A percentile compares a stretch with the other conserved stretches of the same genome.
Evolutionary conservation across 2,329 filamentous ascomycete genomes (phyloP).

Genomic region (Sphaerostilbella broomeana): DNA sequence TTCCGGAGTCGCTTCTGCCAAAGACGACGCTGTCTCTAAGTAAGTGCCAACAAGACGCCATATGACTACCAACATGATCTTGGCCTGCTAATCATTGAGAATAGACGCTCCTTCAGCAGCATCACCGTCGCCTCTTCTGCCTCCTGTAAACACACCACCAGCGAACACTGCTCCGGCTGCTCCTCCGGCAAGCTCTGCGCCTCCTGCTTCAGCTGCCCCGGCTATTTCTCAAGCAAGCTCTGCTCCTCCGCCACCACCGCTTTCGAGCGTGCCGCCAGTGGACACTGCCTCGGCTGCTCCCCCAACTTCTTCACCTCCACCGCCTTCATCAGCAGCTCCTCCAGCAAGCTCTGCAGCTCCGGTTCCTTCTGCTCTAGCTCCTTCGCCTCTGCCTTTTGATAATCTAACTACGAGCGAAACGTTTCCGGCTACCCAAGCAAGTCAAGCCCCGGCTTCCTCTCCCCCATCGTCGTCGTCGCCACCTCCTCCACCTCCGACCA

Average conservation of each 20-base stretch:
- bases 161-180: conserved; percentile 6
- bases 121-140: conserved; percentile 6
- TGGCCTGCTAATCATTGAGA: conserved; percentile 3
- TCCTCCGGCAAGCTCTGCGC: conserved; percentile 8
- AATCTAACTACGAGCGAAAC: conserved; percentile 1
- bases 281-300: conserved; percentile 5
- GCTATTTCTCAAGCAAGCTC: neutral
- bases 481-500: neutral
- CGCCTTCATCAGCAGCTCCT: conserved; percentile 6
- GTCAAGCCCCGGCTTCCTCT: neutral
- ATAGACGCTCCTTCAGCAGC: conserved; percentile 1
- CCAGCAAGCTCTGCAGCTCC: neutral
- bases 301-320: conserved; percentile 11
- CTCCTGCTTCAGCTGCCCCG: conserved; percentile 7
- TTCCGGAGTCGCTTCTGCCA: conserved; percentile 21
- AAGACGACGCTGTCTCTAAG: conserved; percentile 22
- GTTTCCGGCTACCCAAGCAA: neutral
- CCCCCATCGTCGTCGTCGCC: neutral
- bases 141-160: conserved; percentile 5
- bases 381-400: neutral
- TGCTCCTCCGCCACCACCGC: no score
- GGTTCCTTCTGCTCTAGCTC: neutral
- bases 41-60: neutral
- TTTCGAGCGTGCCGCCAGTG: conserved; percentile 3
- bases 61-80: neutral